Conservation (phyloP, 179 eudicot genomes). For the Monotropa hypopitys region DNA sequence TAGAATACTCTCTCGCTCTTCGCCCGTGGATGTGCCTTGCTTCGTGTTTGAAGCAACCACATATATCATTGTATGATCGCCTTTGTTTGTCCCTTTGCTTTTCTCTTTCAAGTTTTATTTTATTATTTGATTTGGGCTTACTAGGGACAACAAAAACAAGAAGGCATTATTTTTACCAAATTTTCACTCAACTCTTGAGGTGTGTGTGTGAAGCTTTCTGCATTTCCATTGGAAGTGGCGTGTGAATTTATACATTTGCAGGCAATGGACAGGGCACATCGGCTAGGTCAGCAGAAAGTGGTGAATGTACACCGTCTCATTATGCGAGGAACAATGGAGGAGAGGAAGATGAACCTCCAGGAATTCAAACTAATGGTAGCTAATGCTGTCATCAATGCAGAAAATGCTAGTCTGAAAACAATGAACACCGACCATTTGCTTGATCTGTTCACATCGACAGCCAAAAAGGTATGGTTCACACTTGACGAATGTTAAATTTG, state of each 20-base stretch:
- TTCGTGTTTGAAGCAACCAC: too few species aligned
- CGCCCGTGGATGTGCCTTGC: too few species aligned
- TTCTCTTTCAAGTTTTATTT: too few species aligned
- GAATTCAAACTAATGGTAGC: constrained; percentile 91
- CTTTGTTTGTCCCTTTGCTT: too few species aligned
- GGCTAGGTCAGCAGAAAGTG: constrained; percentile 91
- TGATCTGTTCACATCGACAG: constrained; percentile 89
- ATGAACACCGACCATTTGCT: constrained; percentile 99
- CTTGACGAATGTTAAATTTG: not conserved
- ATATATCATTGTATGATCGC: too few species aligned
- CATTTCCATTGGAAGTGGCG: not conserved
- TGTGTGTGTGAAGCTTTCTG: not conserved
- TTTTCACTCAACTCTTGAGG: not conserved
- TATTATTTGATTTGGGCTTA: too few species aligned
- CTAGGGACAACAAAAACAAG: too few species aligned
- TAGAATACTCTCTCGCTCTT: too few species aligned
- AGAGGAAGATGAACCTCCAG: constrained; percentile 98
- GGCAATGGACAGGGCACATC: constrained; percentile 99
- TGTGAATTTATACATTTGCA: constrained; percentile 8
- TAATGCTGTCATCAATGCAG: constrained; percentile 88
- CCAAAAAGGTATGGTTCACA: constrained; percentile 41
- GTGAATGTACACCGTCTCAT: constrained; percentile 96
- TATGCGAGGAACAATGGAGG: constrained; percentile 98
- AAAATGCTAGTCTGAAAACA: constrained; percentile 93
- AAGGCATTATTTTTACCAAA: not conserved